Conservation (phyloP, 345 rosid species). For the Citrus unshiu region DNA sequence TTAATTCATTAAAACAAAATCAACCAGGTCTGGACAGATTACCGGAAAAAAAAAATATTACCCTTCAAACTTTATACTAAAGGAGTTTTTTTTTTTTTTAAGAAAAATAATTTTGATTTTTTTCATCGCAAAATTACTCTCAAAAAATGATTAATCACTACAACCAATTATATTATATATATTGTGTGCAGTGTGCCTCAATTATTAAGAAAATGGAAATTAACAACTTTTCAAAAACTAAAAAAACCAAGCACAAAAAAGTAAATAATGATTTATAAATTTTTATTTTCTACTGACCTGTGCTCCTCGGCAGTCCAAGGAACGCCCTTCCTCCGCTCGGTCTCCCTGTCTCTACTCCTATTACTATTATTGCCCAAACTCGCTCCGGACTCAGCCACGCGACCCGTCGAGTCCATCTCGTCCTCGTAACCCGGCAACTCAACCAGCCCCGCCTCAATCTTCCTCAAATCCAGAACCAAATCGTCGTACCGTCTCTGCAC, state of each 20-base stretch:
- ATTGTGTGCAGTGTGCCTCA: too few relatives aligned
- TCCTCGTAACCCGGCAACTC: conserved; percentile 27
- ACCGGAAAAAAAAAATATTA: too few relatives aligned
- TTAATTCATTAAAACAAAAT: too few relatives aligned
- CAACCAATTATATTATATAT: too few relatives aligned
- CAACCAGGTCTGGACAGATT: too few relatives aligned
- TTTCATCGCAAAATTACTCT: too few relatives aligned
- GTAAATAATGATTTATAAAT: background rate
- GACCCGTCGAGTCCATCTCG: background rate
- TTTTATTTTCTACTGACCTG: background rate
- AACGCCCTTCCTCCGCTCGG: conserved; percentile 27
- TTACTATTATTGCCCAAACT: background rate
- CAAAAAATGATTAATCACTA: too few relatives aligned
- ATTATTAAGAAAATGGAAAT: background rate
- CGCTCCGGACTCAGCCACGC: background rate
- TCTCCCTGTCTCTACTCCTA: conserved; percentile 1
- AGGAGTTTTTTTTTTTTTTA: too few relatives aligned
- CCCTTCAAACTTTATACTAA: too few relatives aligned
- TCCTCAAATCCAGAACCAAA: conserved; percentile 24
- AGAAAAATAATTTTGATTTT: too few relatives aligned
- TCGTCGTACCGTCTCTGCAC: conserved; percentile 19
- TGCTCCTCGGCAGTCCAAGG: conserved; percentile 38
- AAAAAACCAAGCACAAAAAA: background rate
- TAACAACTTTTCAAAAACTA: background rate
- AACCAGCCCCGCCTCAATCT: conserved; percentile 25